phyloP scores from a whole-genome alignment of 2,329 filamentous ascomycete genomes.

The Macrophomina tecta region DNA sequence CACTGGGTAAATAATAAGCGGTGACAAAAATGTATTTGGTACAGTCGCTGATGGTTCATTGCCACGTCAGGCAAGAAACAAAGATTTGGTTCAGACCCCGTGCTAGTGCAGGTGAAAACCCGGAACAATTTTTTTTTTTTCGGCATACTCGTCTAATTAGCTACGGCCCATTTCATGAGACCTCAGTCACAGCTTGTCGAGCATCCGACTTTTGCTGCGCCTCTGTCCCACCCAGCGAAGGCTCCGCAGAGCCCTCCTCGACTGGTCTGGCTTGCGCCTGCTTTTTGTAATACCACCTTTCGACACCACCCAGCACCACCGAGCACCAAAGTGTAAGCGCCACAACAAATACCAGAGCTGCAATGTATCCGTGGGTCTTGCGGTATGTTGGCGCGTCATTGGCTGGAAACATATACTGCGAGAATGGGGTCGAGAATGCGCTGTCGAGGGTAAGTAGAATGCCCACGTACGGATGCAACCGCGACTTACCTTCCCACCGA shows the following conservation, averaged over 20 bases:
- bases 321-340: slow-evolving; percentile 29
- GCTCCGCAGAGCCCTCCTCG: neutral
- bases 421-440: slow-evolving; percentile 27
- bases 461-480: too few relatives aligned
- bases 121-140: too few relatives aligned
- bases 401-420: slow-evolving; percentile 30
- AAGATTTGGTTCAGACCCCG: too few relatives aligned
- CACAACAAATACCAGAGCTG: slow-evolving; percentile 30
- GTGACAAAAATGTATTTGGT: too few relatives aligned
- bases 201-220: slow-evolving; percentile 1
- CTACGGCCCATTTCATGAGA: neutral
- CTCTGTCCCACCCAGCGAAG: neutral
- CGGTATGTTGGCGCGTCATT: slow-evolving; percentile 27
- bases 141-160: neutral
- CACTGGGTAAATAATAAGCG: too few relatives aligned
- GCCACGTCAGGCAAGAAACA: too few relatives aligned
- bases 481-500: slow-evolving; percentile 24
- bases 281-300: slow-evolving; percentile 17
- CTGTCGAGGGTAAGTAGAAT: neutral
- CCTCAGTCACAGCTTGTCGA: neutral
- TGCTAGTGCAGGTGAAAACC: too few relatives aligned
- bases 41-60: too few relatives aligned
- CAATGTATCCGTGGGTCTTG: slow-evolving; percentile 27
- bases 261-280: neutral
- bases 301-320: slow-evolving; percentile 8